Evolutionary conservation across 495 filamentous ascomycete genomes (phyloP).

Genomic region (Penicillium arizonense): DNA sequence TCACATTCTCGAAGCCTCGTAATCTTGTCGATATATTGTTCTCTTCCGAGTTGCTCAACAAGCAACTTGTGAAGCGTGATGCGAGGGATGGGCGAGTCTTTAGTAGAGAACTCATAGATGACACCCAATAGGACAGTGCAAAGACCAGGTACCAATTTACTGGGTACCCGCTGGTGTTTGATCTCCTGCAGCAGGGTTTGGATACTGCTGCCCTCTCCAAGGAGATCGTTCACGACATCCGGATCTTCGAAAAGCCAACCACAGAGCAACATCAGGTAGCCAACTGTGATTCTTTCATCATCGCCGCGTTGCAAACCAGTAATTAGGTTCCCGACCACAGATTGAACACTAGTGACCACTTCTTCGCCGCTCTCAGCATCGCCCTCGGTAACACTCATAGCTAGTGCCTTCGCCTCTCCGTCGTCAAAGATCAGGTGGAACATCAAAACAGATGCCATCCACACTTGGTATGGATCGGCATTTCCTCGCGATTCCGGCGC

Average conservation of each 20-base stretch:
- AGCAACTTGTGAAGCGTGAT: slow-evolving; percentile 80
- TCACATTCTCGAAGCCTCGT: slow-evolving; percentile 74
- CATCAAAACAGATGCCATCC: slow-evolving; percentile 88
- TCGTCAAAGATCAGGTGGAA: slow-evolving; percentile 88
- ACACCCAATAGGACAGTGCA: slow-evolving; percentile 83
- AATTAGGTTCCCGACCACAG: slow-evolving; percentile 77
- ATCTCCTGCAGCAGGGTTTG: slow-evolving; percentile 79
- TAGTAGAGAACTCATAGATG: slow-evolving; percentile 95
- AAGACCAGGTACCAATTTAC: slow-evolving; percentile 73
- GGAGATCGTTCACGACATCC: slow-evolving; percentile 87
- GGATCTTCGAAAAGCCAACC: slow-evolving; percentile 93
- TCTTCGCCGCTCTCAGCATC: slow-evolving; percentile 90
- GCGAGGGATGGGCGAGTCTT: slow-evolving; percentile 88
- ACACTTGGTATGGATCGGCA: slow-evolving; percentile 84
- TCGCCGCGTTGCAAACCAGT: slow-evolving; percentile 68
- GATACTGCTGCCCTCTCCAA: slow-evolving; percentile 90
- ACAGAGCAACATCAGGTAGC: slow-evolving; percentile 89
- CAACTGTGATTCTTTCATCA: slow-evolving; percentile 79
- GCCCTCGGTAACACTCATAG: slow-evolving; percentile 83
- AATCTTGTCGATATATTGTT: slow-evolving; percentile 86
- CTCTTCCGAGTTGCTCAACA: slow-evolving; percentile 74
- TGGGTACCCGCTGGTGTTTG: slow-evolving; percentile 55
- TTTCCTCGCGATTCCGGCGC: slow-evolving; percentile 53
- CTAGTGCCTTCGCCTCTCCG: slow-evolving; percentile 70
- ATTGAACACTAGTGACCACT: slow-evolving; percentile 91